Evolutionary conservation across 306 rosid species (phyloP), one percentile per base, ranked within the genome.

Genomic region (Spatholobus suberectus): DNA sequence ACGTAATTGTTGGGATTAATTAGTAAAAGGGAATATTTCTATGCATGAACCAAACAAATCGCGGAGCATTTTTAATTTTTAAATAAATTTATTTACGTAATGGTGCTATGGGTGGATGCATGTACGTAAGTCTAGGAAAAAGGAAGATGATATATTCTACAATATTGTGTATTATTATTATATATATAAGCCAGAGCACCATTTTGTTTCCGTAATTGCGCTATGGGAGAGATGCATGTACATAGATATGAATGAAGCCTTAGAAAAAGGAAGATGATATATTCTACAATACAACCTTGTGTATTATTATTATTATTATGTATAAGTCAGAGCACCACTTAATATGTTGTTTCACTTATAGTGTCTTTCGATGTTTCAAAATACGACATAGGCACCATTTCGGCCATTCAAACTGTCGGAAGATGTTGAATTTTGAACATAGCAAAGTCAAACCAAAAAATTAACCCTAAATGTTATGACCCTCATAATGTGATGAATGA

Each of bases 321-420:
- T 8, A 8, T 18, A 52, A 6, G 17, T 17, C 11, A 66, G 10
- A 20, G 5, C 18, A 26, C 17, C 37, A 5, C 12, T 18, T 52
- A n/a, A n/a, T n/a, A n/a, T 52, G 65, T 18, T 49, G 78, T 73
- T 51, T 73, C 32, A 29, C 18, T 51, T 51, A 38, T 21, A 29
- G 32, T 35, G 40, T 35, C 13, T 52, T 52, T 34, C 1, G 6
- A 10, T 73, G 32, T 51, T 73, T 52, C 67, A 54, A 18, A 38
- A 54, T 6, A 52, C 35, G 43, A 35, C 14, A 37, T 43, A 23
- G 75, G 38, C 37, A 43, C 38, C 37, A 5, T 43, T 43, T 41
- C 57, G 23, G 35, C 57, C 74, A 41, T 40, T 69, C 54, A 69
- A 76, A 17, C 20, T 76, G 81, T 77, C 73, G 35, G 73, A 46